Conservation (phyloP, 768 basidiomycete genomes). For the Saitozyma podzolica region DNA sequence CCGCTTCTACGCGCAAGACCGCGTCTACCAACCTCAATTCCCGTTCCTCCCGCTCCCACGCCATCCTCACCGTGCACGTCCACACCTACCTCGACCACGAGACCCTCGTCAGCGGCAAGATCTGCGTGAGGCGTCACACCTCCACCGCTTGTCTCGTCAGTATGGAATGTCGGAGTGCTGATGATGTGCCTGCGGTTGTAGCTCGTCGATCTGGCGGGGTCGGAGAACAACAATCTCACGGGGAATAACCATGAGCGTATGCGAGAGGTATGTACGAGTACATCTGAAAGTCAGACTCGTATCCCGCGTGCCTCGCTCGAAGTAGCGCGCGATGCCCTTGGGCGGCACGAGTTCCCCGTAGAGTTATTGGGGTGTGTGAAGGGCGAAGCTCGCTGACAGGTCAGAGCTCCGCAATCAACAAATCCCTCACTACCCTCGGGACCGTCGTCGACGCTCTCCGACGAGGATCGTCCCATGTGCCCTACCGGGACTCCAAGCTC, state of each 20-base stretch:
- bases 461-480: slow-evolving; percentile 61
- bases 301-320: not conserved
- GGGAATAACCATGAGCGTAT: slow-evolving; percentile 84
- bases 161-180: not conserved
- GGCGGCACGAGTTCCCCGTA: too few species aligned
- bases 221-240: slow-evolving; percentile 85
- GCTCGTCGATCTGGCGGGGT: slow-evolving; percentile 85
- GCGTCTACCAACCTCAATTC: slow-evolving; percentile 83
- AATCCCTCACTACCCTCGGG: slow-evolving; percentile 78
- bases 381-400: not conserved
- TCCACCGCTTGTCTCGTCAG: not conserved
- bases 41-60: slow-evolving; percentile 84
- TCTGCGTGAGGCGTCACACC: slow-evolving; percentile 13
- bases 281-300: not conserved
- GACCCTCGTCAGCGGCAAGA: slow-evolving; percentile 14
- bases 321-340: not conserved
- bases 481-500: slow-evolving; percentile 85
- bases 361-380: too few species aligned
- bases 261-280: slow-evolving; percentile 60
- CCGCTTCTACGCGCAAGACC: slow-evolving; percentile 64
- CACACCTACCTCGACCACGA: slow-evolving; percentile 9
- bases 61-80: slow-evolving; percentile 74
- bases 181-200: slow-evolving; percentile 18
- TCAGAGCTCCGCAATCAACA: slow-evolving; percentile 79
- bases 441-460: slow-evolving; percentile 83